phyloP scores from a whole-genome alignment of 495 filamentous ascomycete genomes.

The Stereocaulon alpinum region DNA sequence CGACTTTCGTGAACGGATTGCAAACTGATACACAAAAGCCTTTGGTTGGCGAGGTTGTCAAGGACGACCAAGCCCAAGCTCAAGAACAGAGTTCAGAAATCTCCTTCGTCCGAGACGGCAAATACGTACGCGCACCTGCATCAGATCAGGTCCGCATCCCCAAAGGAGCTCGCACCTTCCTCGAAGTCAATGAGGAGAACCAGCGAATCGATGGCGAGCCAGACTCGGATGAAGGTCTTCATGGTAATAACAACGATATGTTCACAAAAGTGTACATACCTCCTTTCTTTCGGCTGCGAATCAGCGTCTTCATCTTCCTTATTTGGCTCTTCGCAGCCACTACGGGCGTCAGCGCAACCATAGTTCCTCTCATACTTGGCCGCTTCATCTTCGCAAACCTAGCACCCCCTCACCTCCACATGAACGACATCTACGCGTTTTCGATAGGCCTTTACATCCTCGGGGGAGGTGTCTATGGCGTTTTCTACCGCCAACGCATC shows the following conservation, averaged over 20 bases:
- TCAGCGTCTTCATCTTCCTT: slow-evolving; percentile 74
- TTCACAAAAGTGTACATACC: slow-evolving; percentile 85
- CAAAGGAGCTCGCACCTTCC: slow-evolving; percentile 69
- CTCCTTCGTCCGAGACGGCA: slow-evolving; percentile 61
- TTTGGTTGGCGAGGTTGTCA: slow-evolving; percentile 27
- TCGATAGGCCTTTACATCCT: slow-evolving; percentile 76
- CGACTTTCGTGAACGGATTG: slow-evolving; percentile 34
- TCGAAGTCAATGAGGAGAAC: slow-evolving; percentile 67
- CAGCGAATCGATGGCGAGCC: slow-evolving; percentile 47
- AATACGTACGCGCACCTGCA: slow-evolving; percentile 78
- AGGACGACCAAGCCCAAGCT: slow-evolving; percentile 21
- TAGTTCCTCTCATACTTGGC: slow-evolving; percentile 80
- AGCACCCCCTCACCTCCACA: slow-evolving; percentile 54
- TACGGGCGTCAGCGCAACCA: slow-evolving; percentile 81
- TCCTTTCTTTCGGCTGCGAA: slow-evolving; percentile 67
- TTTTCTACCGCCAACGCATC: slow-evolving; percentile 38
- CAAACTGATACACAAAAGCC: slow-evolving; percentile 42
- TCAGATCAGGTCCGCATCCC: slow-evolving; percentile 91
- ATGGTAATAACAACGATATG: slow-evolving; percentile 51
- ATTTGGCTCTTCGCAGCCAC: slow-evolving; percentile 91
- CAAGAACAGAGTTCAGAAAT: slow-evolving; percentile 32
- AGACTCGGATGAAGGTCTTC: slow-evolving; percentile 52
- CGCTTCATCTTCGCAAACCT: slow-evolving; percentile 59
- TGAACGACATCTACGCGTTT: slow-evolving; percentile 96
- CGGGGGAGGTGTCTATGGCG: slow-evolving; percentile 49